Evolutionary conservation across 2,329 filamentous ascomycete genomes (phyloP), one percentile per base, ranked within the genome.

Genomic region (Sphaerulina populicola): DNA sequence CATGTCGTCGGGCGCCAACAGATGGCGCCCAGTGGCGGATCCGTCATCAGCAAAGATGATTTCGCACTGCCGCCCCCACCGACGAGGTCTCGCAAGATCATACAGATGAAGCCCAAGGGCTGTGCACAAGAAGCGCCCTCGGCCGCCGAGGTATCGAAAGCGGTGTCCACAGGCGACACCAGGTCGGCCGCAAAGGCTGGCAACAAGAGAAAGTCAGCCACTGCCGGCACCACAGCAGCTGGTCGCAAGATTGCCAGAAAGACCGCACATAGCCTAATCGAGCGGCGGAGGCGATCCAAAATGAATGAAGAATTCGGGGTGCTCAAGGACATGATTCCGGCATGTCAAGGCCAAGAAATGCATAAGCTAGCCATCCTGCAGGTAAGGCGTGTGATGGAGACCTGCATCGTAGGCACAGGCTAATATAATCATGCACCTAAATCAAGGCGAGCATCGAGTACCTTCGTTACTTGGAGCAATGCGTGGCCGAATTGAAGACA

Each of bases 251-350:
- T 93, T 60, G 90, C 93, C 5, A 80, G 93, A 59, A 97, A 96
- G 72, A 97, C 91, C 1, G 93, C 93, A 9, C 93, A 98, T 66
- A 96, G 89, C 64, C 72, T 97, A 59, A 98, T 97, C 61, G 93
- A 98, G 72, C 77, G 93, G 41, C 75, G 91, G 52, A 75, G 93
- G 62, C 77, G 93, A 56, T 94, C 88, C 10, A 98, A 97, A 74
- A 98, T 97, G 91, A 97, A 98, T 61, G 91, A 97, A 68, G 93
- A 97, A 71, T 97, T 97, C 72, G 86, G 82, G 1, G 85, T 94
- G 12, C 72, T 97, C 58, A 97, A 97, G 71, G 80, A 85, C 62
- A 89, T 98, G 86, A 94, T 97, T 51, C 93, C 93, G 0, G 91
- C 93, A 2, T 97, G 93, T 68, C 82, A 80, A n/a, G 90, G 89